Percentiles rank a stretch among this genome's conserved stretches.
Conservation (phyloP, 768 basidiomycete genomes). For the Suillus decipiens region DNA sequence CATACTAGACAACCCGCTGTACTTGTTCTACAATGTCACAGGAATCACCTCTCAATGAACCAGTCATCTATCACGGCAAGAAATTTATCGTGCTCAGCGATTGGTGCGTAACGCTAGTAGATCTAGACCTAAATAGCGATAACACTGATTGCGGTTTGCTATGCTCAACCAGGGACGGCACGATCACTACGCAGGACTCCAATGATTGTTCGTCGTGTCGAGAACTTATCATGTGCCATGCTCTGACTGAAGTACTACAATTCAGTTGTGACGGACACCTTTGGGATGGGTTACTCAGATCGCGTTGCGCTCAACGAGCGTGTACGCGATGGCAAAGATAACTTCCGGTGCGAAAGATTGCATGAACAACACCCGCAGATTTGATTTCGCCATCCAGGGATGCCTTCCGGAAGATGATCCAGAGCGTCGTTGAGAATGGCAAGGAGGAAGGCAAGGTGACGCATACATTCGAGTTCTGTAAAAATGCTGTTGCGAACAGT, state of each 20-base stretch:
- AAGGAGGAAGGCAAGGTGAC: constrained; percentile 2
- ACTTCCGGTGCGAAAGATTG: constrained; percentile 58
- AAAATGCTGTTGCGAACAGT: constrained; percentile 74
- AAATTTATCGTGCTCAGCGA: constrained; percentile 87
- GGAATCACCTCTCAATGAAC: constrained; percentile 76
- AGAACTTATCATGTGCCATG: not conserved
- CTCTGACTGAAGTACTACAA: not conserved
- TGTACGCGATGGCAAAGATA: constrained; percentile 63
- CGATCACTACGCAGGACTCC: constrained; percentile 90
- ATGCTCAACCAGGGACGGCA: constrained; percentile 69
- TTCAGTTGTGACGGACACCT: constrained; percentile 84
- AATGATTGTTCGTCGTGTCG: constrained; percentile 75
- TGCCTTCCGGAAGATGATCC: constrained; percentile 83
- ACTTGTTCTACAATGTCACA: constrained; percentile 31
- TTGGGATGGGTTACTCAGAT: constrained; percentile 79
- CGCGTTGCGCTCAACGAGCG: constrained; percentile 74
- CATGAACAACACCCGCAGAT: constrained; percentile 21
- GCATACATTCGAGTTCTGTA: constrained; percentile 85
- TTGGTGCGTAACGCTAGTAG: constrained; percentile 58
- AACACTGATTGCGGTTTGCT: not conserved
- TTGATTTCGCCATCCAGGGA: constrained; percentile 55
- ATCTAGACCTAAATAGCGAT: constrained; percentile 2
- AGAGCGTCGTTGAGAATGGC: constrained; percentile 72
- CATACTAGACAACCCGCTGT: not conserved
- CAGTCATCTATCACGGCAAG: constrained; percentile 81